A percentile compares a stretch with the other conserved stretches of the same genome.
These are phyloP conservation scores for Calonectria ilicicola DNA, from an alignment of 2,329 filamentous ascomycete genomes.

Conservation along the genomic window DNA sequence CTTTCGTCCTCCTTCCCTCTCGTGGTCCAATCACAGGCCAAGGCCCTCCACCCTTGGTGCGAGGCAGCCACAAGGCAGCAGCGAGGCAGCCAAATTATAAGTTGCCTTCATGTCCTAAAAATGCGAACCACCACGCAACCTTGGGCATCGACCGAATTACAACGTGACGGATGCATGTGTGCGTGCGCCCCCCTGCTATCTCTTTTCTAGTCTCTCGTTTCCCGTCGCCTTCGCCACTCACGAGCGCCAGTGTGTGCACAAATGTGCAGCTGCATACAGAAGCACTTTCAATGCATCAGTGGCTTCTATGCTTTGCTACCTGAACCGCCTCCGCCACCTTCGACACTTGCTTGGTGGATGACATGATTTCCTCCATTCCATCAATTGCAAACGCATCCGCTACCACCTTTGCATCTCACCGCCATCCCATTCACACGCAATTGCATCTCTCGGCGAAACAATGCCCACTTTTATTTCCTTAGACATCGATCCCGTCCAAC, in stretches of 20 bases:
- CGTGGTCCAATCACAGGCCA: constrained; percentile 20
- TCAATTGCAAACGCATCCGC: background rate
- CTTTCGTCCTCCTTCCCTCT: constrained; percentile 13
- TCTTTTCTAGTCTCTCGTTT: background rate
- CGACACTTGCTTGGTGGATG: background rate
- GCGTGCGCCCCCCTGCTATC: background rate
- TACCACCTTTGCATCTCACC: constrained; percentile 3
- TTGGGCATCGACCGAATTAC: background rate
- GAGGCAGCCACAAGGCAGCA: constrained; percentile 28
- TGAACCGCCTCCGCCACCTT: background rate
- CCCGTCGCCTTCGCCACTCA: background rate
- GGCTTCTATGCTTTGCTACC: background rate
- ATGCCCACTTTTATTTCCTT: background rate
- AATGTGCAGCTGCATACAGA: background rate
- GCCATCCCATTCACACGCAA: background rate
- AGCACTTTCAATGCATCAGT: background rate
- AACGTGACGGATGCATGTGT: background rate
- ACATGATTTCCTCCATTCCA: background rate
- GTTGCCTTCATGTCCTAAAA: background rate
- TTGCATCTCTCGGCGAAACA: background rate
- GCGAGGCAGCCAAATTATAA: constrained; percentile 24
- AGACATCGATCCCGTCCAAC: background rate
- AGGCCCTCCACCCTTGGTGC: background rate
- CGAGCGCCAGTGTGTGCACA: background rate
- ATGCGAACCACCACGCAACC: constrained; percentile 22